phyloP scores from a whole-genome alignment of 352 stramenopile genomes.

The Globisporangium mamillatum region DNA sequence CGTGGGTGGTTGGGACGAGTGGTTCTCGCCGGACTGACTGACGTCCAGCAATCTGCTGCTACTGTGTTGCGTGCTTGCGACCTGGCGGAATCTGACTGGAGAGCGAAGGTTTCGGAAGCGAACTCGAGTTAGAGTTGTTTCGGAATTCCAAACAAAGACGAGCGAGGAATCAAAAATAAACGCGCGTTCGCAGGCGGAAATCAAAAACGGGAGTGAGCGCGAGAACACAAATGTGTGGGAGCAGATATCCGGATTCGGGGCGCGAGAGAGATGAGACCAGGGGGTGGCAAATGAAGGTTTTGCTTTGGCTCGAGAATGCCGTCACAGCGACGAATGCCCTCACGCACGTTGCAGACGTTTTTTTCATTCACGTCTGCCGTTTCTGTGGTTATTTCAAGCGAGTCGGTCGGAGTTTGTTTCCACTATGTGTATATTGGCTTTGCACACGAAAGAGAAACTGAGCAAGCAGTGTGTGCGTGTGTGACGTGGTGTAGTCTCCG shows the following conservation, averaged over 20 bases:
- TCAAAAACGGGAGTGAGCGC: conserved; percentile 3
- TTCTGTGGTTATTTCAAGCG: conserved; percentile 8
- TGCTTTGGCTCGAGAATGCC: background rate
- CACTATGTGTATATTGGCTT: background rate
- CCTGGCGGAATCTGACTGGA: background rate
- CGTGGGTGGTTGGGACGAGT: background rate
- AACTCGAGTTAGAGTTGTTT: background rate
- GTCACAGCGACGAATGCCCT: background rate
- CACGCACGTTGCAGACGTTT: conserved; percentile 2
- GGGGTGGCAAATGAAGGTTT: background rate
- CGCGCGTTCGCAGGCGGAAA: background rate
- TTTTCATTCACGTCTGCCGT: conserved; percentile 5
- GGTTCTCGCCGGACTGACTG: background rate
- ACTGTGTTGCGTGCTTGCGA: background rate
- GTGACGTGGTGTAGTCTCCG: no score
- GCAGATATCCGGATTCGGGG: background rate
- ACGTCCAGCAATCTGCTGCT: background rate
- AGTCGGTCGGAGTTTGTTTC: background rate
- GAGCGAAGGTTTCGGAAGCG: background rate
- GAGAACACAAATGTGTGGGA: background rate
- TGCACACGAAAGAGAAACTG: background rate
- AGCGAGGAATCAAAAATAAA: background rate
- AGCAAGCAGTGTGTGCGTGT: background rate
- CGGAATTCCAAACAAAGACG: background rate
- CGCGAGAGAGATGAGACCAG: conserved; percentile 1